Evolutionary conservation across 148 eudicot genomes (phyloP).

Genomic region (Cornus kousa): DNA sequence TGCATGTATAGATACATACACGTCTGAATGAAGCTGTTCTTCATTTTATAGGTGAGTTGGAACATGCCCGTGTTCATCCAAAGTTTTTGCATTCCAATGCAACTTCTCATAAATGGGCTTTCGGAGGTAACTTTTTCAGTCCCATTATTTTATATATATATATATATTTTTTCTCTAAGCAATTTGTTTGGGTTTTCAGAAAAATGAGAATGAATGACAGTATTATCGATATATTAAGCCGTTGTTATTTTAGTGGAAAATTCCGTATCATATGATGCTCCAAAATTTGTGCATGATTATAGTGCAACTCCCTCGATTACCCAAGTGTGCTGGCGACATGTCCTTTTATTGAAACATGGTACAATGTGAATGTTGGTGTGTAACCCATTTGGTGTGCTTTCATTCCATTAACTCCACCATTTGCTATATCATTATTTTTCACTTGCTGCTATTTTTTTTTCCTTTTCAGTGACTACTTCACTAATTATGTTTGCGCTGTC

Average conservation of each 20-base stretch:
- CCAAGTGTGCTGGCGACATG: too few species aligned
- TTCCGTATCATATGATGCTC: not conserved
- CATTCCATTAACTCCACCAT: not conserved
- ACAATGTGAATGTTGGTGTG: not conserved
- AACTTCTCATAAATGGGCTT: conserved; percentile 99
- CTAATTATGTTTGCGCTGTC: not conserved
- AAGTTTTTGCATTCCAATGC: conserved; percentile 98
- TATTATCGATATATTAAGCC: not conserved
- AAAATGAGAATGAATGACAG: not conserved
- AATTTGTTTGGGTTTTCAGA: not conserved
- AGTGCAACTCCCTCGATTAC: too few species aligned
- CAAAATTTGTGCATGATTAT: too few species aligned
- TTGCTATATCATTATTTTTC: not conserved
- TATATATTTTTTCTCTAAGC: not conserved
- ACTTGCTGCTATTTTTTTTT: not conserved
- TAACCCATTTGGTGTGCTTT: not conserved
- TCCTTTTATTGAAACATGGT: too few species aligned
- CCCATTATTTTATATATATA: not conserved
- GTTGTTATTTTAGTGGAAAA: not conserved
- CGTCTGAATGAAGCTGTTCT: not conserved
- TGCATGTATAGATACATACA: not conserved
- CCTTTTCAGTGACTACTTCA: not conserved
- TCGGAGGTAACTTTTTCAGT: conserved; percentile 55
- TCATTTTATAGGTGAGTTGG: conserved; percentile 65
- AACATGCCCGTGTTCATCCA: conserved; percentile 98